Base-by-base conservation (phyloP, 2,329 filamentous ascomycete genomes). In the Passalora sequoiae region DNA sequence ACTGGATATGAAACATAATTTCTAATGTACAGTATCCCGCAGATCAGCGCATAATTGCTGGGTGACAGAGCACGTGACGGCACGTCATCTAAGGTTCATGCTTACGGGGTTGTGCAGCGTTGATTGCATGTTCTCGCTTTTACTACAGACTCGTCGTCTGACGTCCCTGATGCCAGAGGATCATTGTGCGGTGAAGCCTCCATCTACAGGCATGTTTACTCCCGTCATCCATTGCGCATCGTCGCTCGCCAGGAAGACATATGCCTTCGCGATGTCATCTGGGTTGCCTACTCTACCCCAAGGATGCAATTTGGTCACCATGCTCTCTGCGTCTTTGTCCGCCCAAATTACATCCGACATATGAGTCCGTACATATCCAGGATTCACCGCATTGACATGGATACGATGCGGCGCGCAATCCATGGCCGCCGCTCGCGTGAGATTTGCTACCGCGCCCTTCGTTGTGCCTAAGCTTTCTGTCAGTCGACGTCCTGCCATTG, bases 191-290 rank as follows among this genome's bases (percentile, higher is more conserved):
- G 31, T 33, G 25, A 45, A 50, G 8, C 45, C 46, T 33, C 46
- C 46, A 42, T 48, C 46, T 3, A 48, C 46, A 21, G 42, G 42
- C 32, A 48, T 37, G 27, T 48, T 48, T 27, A 44, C 24, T 27
- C 24, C 24, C 12, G 24, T 27, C 24, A 27, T 54, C 51, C 51
- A 54, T 16, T 32, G 27, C 19, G 51, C 51, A 42, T 54, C 51
- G 36, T 54, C 51, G 37, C 46, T 50, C 38, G 51, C 51, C 17
- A 54, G 32, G 37, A 54, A 54, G 21, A 54, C 32, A 46, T 54
- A 54, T 10, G 44, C 51, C 33, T 46, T 49, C 6, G 51, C 51
- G 25, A 54, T 38, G 43, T 54, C 51, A 22, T 52, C 46, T 19
- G 51, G 49, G 30, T 38, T 38, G 5, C 51, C 51, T 20, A 48